Conservation (phyloP, 2,329 filamentous ascomycete genomes). For the Trichoderma afroharzianum region DNA sequence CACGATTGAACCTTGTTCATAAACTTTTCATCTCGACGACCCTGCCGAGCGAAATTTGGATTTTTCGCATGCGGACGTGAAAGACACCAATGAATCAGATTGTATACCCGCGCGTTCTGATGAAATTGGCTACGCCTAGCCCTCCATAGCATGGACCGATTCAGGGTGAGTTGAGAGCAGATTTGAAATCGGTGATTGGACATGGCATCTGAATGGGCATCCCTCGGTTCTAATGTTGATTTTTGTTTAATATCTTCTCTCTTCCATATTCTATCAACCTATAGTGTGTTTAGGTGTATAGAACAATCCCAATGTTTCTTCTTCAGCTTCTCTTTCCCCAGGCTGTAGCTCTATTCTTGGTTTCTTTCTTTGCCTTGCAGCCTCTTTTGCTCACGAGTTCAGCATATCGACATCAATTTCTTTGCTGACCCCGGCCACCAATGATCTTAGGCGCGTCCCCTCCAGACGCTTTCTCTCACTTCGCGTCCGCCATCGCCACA, state of each 20-base stretch:
- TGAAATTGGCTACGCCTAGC: conserved; percentile 13
- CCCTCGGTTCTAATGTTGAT: not conserved
- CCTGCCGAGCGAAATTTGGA: not conserved
- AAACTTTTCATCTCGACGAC: not conserved
- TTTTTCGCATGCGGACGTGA: not conserved
- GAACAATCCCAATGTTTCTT: not conserved
- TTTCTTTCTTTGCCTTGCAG: no score
- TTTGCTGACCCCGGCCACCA: not conserved
- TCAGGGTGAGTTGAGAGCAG: conserved; percentile 22
- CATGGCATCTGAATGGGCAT: not conserved
- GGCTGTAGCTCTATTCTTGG: not conserved
- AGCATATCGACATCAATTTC: not conserved
- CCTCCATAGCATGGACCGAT: conserved; percentile 22
- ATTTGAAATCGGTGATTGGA: not conserved
- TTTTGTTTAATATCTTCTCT: not conserved
- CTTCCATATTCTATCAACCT: not conserved
- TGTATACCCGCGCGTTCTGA: not conserved
- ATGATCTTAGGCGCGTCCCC: conserved; percentile 39
- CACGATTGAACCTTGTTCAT: not conserved
- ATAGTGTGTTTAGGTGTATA: not conserved
- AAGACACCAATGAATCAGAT: not conserved
- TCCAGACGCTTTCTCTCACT: conserved; percentile 44
- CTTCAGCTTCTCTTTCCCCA: not conserved
- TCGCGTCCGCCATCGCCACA: conserved; percentile 44
- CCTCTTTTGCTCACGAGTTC: not conserved